These are phyloP conservation scores for Penicillium psychrofluorescens DNA, from an alignment of 495 filamentous ascomycete genomes.

Conservation along the genomic window DNA sequence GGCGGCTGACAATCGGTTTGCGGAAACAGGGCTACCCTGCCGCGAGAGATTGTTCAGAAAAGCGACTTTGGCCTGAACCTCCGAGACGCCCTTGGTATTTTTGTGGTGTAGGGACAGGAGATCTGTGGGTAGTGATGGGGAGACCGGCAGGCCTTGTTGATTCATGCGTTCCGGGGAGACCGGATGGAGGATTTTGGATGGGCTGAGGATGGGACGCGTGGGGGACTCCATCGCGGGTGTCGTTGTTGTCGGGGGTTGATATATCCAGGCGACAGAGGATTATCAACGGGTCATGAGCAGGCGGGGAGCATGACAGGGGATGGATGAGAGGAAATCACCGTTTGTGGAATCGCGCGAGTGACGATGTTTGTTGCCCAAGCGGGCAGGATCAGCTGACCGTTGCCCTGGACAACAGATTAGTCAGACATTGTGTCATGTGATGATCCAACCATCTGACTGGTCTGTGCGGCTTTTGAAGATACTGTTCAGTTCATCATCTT, in stretches of 20 bases:
- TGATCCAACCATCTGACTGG: too few relatives aligned
- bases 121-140: conserved; percentile 46
- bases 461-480: conserved; percentile 10
- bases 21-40: conserved; percentile 52
- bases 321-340: conserved; percentile 10
- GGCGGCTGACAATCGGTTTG: conserved; percentile 20
- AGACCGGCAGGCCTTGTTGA: conserved; percentile 50
- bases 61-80: conserved; percentile 81
- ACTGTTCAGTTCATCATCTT: too few relatives aligned
- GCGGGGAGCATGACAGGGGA: conserved; percentile 13
- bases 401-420: conserved; percentile 23
- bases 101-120: conserved; percentile 31
- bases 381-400: conserved; percentile 28
- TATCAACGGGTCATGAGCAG: conserved; percentile 8
- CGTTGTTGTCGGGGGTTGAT: conserved; percentile 3
- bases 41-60: conserved; percentile 69
- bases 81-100: conserved; percentile 46
- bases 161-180: conserved; percentile 79
- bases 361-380: conserved; percentile 31
- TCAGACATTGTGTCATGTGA: too few relatives aligned
- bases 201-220: conserved; percentile 37
- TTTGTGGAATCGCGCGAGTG: conserved; percentile 19
- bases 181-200: conserved; percentile 59
- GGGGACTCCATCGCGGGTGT: conserved; percentile 33
- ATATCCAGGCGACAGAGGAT: background rate